Conservation (phyloP, 2,329 filamentous ascomycete genomes). For the Xylaria multiplex region DNA sequence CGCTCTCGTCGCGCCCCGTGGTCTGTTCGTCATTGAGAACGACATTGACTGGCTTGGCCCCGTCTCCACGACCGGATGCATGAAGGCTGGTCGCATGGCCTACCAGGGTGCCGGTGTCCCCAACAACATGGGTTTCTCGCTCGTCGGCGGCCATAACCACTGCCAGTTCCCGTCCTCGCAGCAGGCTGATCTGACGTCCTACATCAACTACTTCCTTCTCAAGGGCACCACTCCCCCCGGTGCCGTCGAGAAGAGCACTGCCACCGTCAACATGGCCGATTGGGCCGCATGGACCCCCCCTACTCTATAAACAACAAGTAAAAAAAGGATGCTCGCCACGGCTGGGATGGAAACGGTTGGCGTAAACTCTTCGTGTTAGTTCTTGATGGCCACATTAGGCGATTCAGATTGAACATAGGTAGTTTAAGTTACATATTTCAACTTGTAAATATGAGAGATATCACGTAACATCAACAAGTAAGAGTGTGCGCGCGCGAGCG, state of each 20-base stretch:
- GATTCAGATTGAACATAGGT: background rate
- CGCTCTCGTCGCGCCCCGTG: slow-evolving; percentile 65
- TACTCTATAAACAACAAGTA: slow-evolving; percentile 45
- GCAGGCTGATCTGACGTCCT: slow-evolving; percentile 62
- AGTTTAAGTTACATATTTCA: background rate
- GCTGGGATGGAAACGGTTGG: slow-evolving; percentile 2
- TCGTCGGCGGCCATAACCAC: slow-evolving; percentile 64
- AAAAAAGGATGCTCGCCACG: background rate
- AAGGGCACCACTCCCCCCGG: slow-evolving; percentile 49
- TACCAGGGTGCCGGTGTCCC: slow-evolving; percentile 64
- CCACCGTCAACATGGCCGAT: slow-evolving; percentile 51
- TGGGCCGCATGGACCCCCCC: slow-evolving; percentile 57
- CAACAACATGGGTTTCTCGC: slow-evolving; percentile 67
- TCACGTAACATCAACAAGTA: background rate
- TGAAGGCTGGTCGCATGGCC: slow-evolving; percentile 64
- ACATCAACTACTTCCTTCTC: slow-evolving; percentile 65
- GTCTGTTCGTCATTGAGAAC: slow-evolving; percentile 66
- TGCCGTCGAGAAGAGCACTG: slow-evolving; percentile 53
- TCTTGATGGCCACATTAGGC: background rate
- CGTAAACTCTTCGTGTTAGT: slow-evolving; percentile 13
- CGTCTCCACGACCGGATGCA: slow-evolving; percentile 66
- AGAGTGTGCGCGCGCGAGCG: background rate
- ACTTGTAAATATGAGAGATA: slow-evolving; percentile 13
- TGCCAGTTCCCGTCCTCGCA: slow-evolving; percentile 65
- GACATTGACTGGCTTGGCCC: slow-evolving; percentile 69